A percentile compares a stretch with the other conserved stretches of the same genome.
These are phyloP conservation scores for Ilex paraguariensis DNA, from an alignment of 305 asterid genomes.

Conservation along the genomic window DNA sequence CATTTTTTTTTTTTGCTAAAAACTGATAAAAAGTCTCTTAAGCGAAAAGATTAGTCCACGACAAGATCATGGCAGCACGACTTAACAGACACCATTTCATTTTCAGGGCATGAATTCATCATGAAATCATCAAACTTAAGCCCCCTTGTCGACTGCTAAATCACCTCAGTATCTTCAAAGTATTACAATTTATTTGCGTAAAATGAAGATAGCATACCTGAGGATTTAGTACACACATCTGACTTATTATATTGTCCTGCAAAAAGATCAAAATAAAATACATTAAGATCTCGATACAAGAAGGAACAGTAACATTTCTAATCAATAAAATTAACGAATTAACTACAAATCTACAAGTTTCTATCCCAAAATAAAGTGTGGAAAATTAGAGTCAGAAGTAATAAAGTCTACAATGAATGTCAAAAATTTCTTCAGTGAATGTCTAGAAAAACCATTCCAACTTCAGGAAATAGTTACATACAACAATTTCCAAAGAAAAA, in stretches of 20 bases:
- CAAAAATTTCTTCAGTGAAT: no score
- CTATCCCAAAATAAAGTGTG: slow-evolving; percentile 2
- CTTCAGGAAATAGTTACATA: background rate
- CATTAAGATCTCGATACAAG: background rate
- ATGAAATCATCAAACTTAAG: no score
- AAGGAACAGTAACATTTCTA: background rate
- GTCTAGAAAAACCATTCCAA: no score
- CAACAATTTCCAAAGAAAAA: background rate
- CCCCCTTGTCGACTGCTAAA: background rate
- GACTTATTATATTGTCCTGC: slow-evolving; percentile 69
- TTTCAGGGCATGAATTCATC: no score
- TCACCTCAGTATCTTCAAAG: slow-evolving; percentile 1
- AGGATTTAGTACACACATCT: slow-evolving; percentile 73
- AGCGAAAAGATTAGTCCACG: background rate
- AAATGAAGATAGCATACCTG: slow-evolving; percentile 51
- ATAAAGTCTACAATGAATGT: background rate
- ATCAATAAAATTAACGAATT: no score
- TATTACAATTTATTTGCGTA: slow-evolving; percentile 11
- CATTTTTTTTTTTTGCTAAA: no score
- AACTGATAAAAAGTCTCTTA: background rate
- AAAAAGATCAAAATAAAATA: background rate
- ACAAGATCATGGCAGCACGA: no score
- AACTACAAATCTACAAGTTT: slow-evolving; percentile 5
- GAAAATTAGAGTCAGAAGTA: background rate
- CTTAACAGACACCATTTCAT: no score